phyloP scores from a whole-genome alignment of 2,329 filamentous ascomycete species.

The Fusarium multiceps region DNA sequence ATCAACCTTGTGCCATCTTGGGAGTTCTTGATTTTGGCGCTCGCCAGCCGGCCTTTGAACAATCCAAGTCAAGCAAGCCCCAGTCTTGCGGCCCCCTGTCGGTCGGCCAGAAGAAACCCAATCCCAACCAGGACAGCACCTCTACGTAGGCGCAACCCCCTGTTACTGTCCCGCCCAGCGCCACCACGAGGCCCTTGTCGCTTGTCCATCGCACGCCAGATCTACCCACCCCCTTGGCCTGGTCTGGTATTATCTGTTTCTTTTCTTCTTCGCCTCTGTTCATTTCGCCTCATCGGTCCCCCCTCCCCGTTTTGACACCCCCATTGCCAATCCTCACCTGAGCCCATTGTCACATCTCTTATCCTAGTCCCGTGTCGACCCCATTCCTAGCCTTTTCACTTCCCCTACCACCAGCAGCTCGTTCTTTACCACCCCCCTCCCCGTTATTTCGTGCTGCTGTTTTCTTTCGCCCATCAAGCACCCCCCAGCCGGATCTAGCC shows the following conservation, averaged over 20 bases:
- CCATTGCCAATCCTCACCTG: constrained; percentile 45
- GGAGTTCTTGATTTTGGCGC: constrained; percentile 31
- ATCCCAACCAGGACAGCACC: constrained; percentile 32
- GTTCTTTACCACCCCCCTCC: constrained; percentile 36
- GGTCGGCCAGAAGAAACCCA: constrained; percentile 34
- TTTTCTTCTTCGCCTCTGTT: constrained; percentile 40
- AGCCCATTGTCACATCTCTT: constrained; percentile 45
- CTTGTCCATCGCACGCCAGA: constrained; percentile 49
- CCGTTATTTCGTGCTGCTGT: constrained; percentile 34
- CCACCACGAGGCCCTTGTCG: constrained; percentile 51
- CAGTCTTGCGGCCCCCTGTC: constrained; percentile 31
- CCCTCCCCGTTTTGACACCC: constrained; percentile 40
- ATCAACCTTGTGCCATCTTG: constrained; percentile 22
- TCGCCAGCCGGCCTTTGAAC: constrained; percentile 23
- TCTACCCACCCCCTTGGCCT: constrained; percentile 46
- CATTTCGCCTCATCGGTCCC: constrained; percentile 42
- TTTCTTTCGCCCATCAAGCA: constrained; percentile 36
- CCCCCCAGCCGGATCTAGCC: constrained; percentile 48
- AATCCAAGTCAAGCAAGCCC: constrained; percentile 27
- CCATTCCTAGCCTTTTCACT: constrained; percentile 45
- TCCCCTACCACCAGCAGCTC: constrained; percentile 39
- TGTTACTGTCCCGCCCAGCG: constrained; percentile 48
- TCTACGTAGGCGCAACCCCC: constrained; percentile 34
- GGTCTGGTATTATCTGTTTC: constrained; percentile 41
- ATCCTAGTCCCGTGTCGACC: constrained; percentile 46